Evolutionary conservation across 805 yeast species (phyloP), one percentile per base, ranked within the genome.

Genomic region (Debaryomyces castellii): DNA sequence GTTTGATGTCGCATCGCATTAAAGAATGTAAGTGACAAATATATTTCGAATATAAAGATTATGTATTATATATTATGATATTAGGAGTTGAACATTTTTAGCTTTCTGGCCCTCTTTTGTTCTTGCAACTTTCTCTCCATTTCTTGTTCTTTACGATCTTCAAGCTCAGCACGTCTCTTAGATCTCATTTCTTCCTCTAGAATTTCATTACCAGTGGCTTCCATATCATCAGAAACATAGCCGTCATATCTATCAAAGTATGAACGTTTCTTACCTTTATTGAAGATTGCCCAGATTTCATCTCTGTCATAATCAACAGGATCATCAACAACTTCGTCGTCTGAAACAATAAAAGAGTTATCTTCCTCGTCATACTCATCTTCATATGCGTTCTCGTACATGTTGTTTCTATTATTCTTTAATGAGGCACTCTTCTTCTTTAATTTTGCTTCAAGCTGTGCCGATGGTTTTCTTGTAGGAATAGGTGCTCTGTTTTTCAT

Each of bases 181-280:
- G 96, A 85, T 27, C 78, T 58, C 49, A 71, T 78, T 64, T 92
- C 99, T 58, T 92, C 99, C 46, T 81, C 87, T 35, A 89, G 68
- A 20, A 94, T 81, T 51, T 92, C 97, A 22, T 83, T 83, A 22
- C 97, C 97, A 1, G 94, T 85, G 2, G 97, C 97, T 60, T 92
- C 98, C 97, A 94, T 92, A 57, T 88, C 89, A 25, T 77, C 78
- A 6, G 68, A 68, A 48, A 78, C 76, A 44, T 74, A 78, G 45
- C 78, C 81, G 43, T 75, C 73, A 42, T 74, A 69, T 30, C 66
- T 64, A 22, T 69, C 60, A 49, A 71, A 75, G 36, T 73, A 64
- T 0, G 69, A 54, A 38, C 89, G 70, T 44, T 76, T 72, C 47
- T 74, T 75, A 3, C 90, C 89, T 47, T 79, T 74, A 58, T 82